These are phyloP conservation scores for Trichosporon sp. DNA, from an alignment of 1,284 basidiomycete genomes.

Conservation along the genomic window DNA sequence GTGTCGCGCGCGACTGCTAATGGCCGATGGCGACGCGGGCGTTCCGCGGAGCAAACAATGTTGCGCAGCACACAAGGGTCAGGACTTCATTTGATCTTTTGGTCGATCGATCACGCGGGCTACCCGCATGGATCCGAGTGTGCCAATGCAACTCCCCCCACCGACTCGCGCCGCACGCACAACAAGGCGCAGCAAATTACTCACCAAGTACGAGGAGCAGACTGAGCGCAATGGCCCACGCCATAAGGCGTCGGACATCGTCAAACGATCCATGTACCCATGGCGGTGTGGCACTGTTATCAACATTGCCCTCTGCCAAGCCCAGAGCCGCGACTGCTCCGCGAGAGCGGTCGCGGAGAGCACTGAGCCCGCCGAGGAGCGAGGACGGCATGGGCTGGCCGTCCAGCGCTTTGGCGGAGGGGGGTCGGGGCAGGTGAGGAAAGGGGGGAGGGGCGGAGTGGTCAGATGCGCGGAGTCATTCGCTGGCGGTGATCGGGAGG, in stretches of 20 bases:
- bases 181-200: conserved; percentile 21
- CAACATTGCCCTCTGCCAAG: conserved; percentile 17
- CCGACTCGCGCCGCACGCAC: not conserved
- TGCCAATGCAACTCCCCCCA: not conserved
- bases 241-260: conserved; percentile 42
- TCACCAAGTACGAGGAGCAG: conserved; percentile 45
- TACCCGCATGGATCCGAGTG: not conserved
- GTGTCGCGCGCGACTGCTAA: not conserved
- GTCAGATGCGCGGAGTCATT: conserved; percentile 13
- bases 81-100: not conserved
- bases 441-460: not conserved
- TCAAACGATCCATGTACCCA: conserved; percentile 22
- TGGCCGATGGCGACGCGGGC: not conserved
- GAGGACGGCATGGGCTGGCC: conserved; percentile 33
- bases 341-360: conserved; percentile 33
- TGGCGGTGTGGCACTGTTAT: conserved; percentile 21
- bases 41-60: not conserved
- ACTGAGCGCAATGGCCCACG: conserved; percentile 44
- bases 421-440: conserved; percentile 13
- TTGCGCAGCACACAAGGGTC: conserved; percentile 9
- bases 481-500: conserved; percentile 9
- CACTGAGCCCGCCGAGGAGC: conserved; percentile 30
- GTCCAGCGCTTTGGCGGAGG: conserved; percentile 9
- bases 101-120: conserved; percentile 8
- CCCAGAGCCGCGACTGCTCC: conserved; percentile 33